Percentiles rank a stretch among this genome's conserved stretches.
Conservation (phyloP, 768 basidiomycete species). For the Tricholoma matsutake region DNA sequence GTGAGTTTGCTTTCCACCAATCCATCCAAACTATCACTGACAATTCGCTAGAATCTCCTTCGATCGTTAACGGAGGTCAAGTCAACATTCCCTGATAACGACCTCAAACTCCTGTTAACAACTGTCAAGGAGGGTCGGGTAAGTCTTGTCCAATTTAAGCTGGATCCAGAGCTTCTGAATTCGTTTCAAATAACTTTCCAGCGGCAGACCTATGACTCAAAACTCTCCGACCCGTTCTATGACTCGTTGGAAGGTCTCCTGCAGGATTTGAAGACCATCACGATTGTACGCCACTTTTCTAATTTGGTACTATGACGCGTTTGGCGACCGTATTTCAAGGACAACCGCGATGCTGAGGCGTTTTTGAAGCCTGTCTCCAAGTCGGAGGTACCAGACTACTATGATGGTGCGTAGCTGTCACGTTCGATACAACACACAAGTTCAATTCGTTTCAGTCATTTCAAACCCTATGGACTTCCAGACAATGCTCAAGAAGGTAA, state of each 20-base stretch:
- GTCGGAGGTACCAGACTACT: slow-evolving; percentile 90
- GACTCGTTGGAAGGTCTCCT: slow-evolving; percentile 91
- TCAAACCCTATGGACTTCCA: slow-evolving; percentile 93
- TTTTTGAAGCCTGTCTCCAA: slow-evolving; percentile 93
- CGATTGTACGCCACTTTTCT: slow-evolving; percentile 46
- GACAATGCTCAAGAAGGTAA: slow-evolving; percentile 92
- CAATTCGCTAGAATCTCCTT: slow-evolving; percentile 69
- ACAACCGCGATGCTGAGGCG: slow-evolving; percentile 88
- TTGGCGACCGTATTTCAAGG: slow-evolving; percentile 38
- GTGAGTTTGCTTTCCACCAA: slow-evolving; percentile 29
- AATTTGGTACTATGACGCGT: slow-evolving; percentile 19
- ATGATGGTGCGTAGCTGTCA: slow-evolving; percentile 61
- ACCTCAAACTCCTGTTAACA: slow-evolving; percentile 78
- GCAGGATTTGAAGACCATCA: slow-evolving; percentile 76
- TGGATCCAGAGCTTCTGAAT: slow-evolving; percentile 8
- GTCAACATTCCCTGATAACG: slow-evolving; percentile 54
- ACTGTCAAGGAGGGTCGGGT: slow-evolving; percentile 89
- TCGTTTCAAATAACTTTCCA: slow-evolving; percentile 10
- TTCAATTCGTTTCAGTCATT: slow-evolving; percentile 60
- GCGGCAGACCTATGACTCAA: slow-evolving; percentile 55
- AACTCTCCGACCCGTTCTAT: slow-evolving; percentile 86
- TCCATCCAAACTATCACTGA: slow-evolving; percentile 21
- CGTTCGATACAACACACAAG: slow-evolving; percentile 5
- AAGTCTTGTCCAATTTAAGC: slow-evolving; percentile 33
- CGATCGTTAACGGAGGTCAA: slow-evolving; percentile 79